Base-by-base conservation (phyloP, 805 yeast species). In the Candida easanensis region DNA sequence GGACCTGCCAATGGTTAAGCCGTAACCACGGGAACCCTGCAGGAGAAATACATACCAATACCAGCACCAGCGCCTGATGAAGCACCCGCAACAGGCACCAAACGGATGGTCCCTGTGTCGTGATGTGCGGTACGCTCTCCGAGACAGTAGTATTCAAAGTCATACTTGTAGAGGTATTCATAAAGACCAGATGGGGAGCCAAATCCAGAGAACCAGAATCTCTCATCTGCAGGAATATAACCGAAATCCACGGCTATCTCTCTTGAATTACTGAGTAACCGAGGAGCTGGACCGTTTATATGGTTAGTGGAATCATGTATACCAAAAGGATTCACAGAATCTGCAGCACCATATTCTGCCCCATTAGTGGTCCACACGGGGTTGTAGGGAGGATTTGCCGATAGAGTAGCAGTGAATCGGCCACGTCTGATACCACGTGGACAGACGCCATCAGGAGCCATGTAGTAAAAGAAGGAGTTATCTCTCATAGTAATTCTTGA, bases 401-500 rank as follows among this genome's bases (percentile, higher is more conserved):
- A 11, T 14, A 38, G 13, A 2, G 40, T 23, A 26, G 42, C 16
- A 2, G 41, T 40, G 35, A 49, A 38, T 3, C 45, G 33, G 19
- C 52, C 52, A n/a, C 38, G 25, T 2, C 28, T 26, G 35, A 46
- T 34, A 6, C 38, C 30, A n/a, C 28, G 35, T n/a, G 16, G 11
- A 33, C 52, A 46, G 4, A 41, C 6, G 14, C 33, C 16, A 1
- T 15, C n/a, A 10, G 44, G 46, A 6, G 46, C 25, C 32, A 33
- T 9, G 36, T 36, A 49, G 36, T 46, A 46, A 38, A 32, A 42
- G 34, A 43, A 44, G 19, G 25, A 27, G 33, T 49, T 50, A 7
- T 48, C 50, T 33, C 45, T 38, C 52, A 49, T 49, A 6, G 50
- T 43, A 21, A 43, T 34, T 44, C 52, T 42, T 8, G 35, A 21